Percentiles rank a stretch among this genome's conserved stretches.
These are phyloP conservation scores for Eragrostis nindensis DNA, from an alignment of 176 grass and related monocot genomes.

Conservation along the genomic window DNA sequence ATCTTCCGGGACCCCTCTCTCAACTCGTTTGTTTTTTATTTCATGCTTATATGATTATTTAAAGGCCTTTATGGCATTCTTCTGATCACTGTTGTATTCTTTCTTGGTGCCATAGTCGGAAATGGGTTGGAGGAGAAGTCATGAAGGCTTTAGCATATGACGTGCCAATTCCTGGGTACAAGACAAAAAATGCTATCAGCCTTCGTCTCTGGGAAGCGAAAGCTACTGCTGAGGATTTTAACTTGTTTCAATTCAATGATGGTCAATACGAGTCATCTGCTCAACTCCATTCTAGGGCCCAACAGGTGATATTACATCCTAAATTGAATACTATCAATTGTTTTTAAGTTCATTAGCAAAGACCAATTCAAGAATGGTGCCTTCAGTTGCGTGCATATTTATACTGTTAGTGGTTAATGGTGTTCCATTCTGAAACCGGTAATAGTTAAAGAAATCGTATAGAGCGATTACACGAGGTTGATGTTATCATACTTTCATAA, in stretches of 20 bases:
- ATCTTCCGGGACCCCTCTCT: background rate
- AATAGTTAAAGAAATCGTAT: background rate
- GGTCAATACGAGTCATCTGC: conserved; percentile 85
- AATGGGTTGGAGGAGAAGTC: conserved; percentile 86
- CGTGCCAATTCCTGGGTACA: conserved; percentile 98
- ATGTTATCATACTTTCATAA: background rate
- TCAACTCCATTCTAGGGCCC: conserved; percentile 87
- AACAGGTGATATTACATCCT: conserved; percentile 69
- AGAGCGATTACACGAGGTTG: background rate
- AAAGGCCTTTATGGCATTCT: background rate
- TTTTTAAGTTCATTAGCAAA: conserved; percentile 23
- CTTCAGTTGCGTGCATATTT: conserved; percentile 21
- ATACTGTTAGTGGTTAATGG: background rate
- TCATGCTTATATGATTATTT: conserved; percentile 22
- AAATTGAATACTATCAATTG: background rate
- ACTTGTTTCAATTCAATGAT: conserved; percentile 95
- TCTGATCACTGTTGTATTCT: conserved; percentile 29
- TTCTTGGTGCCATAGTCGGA: conserved; percentile 55
- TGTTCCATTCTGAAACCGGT: conserved; percentile 30
- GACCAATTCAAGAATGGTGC: background rate
- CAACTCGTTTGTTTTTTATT: background rate
- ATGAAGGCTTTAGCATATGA: conserved; percentile 92
- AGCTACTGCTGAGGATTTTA: conserved; percentile 81
- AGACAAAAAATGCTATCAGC: conserved; percentile 93
- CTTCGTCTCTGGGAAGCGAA: conserved; percentile 98